Conservation (phyloP, 192 early-diverging fungal genomes). For the Rhizophagus clarus region DNA sequence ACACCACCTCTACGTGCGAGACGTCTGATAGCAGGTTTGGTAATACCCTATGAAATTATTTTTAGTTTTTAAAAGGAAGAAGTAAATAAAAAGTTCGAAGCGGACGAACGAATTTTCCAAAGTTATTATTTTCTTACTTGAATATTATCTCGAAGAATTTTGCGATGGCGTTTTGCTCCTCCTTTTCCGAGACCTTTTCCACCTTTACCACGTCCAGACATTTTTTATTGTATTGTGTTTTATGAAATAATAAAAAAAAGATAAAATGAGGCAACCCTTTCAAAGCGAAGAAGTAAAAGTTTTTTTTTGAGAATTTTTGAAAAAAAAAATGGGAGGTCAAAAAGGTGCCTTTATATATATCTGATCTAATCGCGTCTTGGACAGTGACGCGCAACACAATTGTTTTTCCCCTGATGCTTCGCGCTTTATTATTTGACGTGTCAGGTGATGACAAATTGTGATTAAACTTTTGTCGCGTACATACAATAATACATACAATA, state of each 20-base stretch:
- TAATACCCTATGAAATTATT: constrained; percentile 13
- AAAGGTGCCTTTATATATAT: no score
- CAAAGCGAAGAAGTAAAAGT: neutral
- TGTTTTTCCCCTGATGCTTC: no score
- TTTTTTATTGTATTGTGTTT: constrained; percentile 41
- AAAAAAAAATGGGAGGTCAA: no score
- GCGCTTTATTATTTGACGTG: no score
- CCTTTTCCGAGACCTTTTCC: constrained; percentile 94
- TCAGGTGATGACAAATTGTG: no score
- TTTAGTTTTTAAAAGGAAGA: neutral
- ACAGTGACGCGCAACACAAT: no score
- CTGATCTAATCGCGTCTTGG: no score
- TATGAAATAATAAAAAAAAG: neutral
- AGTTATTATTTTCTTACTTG: neutral
- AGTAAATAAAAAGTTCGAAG: neutral
- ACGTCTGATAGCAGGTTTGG: constrained; percentile 76
- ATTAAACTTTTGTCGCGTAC: no score
- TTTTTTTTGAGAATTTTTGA: neutral
- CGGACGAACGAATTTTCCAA: neutral
- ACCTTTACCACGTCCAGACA: constrained; percentile 92
- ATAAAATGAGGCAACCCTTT: neutral
- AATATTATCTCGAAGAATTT: constrained; percentile 90
- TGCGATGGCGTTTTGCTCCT: constrained; percentile 92
- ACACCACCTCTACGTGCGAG: constrained; percentile 99
- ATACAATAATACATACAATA: no score